Conservation (phyloP, 768 basidiomycete genomes). For the Lentinus brumalis region DNA sequence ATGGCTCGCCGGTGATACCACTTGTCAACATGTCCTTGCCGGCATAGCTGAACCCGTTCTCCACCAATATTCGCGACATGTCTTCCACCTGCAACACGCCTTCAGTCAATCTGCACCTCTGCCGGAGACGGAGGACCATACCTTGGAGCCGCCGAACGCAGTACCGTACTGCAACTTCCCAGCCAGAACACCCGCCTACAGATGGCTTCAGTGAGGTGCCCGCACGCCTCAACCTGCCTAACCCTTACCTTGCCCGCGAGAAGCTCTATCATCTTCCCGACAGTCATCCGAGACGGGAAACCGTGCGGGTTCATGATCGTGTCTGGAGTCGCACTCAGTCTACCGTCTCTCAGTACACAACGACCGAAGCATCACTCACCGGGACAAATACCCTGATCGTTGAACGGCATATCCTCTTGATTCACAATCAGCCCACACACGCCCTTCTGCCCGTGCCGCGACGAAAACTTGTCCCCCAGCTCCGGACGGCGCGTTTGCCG, state of each 20-base stretch:
- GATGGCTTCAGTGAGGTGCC: neutral
- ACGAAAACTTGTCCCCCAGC: conserved; percentile 98
- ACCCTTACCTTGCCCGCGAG: conserved; percentile 83
- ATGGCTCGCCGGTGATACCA: conserved; percentile 94
- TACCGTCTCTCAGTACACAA: neutral
- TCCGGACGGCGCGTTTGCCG: conserved; percentile 96
- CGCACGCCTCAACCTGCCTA: neutral
- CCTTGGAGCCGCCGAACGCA: conserved; percentile 98
- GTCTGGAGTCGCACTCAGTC: conserved; percentile 46
- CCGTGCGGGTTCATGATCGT: conserved; percentile 99
- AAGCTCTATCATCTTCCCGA: conserved; percentile 99
- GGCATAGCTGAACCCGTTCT: conserved; percentile 93
- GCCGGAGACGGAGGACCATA: conserved; percentile 29
- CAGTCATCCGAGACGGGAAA: conserved; percentile 99
- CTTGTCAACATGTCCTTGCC: conserved; percentile 99
- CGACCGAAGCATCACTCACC: conserved; percentile 46
- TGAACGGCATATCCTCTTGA: conserved; percentile 99
- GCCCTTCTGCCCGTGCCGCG: conserved; percentile 97
- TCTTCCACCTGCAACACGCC: conserved; percentile 74
- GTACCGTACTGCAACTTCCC: conserved; percentile 94
- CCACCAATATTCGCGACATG: conserved; percentile 95
- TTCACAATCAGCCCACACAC: conserved; percentile 99
- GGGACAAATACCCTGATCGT: conserved; percentile 93
- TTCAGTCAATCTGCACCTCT: neutral
- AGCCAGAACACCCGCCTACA: conserved; percentile 83